These are phyloP conservation scores for Pythium angustatum DNA, from an alignment of 352 stramenopile genomes.

Conservation along the genomic window DNA sequence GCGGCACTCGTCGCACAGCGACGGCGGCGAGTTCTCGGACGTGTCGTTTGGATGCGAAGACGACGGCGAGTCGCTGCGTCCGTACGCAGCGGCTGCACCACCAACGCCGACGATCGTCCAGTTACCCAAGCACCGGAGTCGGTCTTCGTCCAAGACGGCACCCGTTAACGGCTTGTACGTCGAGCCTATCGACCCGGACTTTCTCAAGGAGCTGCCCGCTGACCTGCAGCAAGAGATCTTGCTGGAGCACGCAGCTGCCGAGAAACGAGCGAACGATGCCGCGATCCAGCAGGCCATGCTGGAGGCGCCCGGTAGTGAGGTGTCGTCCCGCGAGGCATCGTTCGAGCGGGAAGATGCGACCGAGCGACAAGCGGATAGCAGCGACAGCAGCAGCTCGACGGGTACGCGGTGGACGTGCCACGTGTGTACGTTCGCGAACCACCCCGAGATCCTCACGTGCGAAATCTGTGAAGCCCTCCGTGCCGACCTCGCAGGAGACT, in stretches of 20 bases:
- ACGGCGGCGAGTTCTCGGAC: constrained; percentile 25
- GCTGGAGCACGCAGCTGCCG: constrained; percentile 20
- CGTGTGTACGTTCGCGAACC: constrained; percentile 84
- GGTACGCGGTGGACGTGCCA: constrained; percentile 52
- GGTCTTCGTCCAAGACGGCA: not conserved
- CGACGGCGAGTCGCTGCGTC: constrained; percentile 21
- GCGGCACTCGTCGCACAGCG: not conserved
- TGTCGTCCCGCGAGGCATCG: too few relatives aligned
- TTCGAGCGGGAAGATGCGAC: not conserved
- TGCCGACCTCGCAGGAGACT: constrained; percentile 24
- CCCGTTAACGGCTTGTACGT: not conserved
- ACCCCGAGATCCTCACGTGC: constrained; percentile 55
- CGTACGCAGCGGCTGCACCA: not conserved
- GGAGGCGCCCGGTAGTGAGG: too few relatives aligned
- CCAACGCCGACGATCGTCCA: constrained; percentile 25
- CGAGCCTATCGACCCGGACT: constrained; percentile 41
- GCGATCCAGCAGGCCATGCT: constrained; percentile 29
- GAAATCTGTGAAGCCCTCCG: constrained; percentile 71
- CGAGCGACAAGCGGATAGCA: not conserved
- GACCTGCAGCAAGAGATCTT: constrained; percentile 65
- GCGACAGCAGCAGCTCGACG: constrained; percentile 1
- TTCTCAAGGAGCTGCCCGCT: constrained; percentile 51
- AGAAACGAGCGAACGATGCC: constrained; percentile 30
- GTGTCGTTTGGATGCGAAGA: constrained; percentile 21
- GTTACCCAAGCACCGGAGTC: constrained; percentile 13